Evolutionary conservation across 2,329 filamentous ascomycete genomes (phyloP), one percentile per base, ranked within the genome.

Genomic region (Hypoxylon sp.): DNA sequence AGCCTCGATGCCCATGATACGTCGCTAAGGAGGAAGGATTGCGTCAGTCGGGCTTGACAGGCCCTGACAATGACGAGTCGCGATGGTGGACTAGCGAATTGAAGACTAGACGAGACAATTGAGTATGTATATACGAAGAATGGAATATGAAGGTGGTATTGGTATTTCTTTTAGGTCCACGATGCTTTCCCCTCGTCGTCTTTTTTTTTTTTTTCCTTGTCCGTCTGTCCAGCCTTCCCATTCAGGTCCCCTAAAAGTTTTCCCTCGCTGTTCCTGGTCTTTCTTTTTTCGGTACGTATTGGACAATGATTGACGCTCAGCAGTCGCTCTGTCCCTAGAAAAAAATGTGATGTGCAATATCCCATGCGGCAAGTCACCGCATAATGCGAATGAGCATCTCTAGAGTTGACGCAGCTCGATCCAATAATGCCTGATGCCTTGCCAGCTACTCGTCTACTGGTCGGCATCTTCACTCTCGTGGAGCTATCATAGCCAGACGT

Each of bases 1-100:
- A 59, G 58, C 62, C 50, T 61, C 62, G 61, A 66, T 64, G 69
- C 67, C 69, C 69, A 72, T 72, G 61, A 65, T 69, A 66, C 46
- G 50, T 52, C 48, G 43, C 33, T 53, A 58, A 40, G 51, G 56
- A 40, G 51, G 52, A 18, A 40, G 48, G 47, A 48, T 57, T 61
- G n/a, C n/a, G n/a, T n/a, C 35, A 35, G 27, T 33, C 41, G 18
- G 31, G 27, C 37, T 48, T 60, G 53, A 47, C 60, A 55, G 57
- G 58, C 49, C 60, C 41, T 26, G 46, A 47, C 33, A 49, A 41
- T 15, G 38, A 33, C 11, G 29, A 33, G 18, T 40, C 7, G 20
- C 4, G 11, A 26, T 40, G 42, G 37, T 42, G 56, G 53, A 52
- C 55, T 58, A 47, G 42, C 27, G 56, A 45, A 31, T 23, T 21